Percentiles rank a stretch among this genome's conserved stretches.
phyloP scores from a whole-genome alignment of 2,329 filamentous ascomycete species.

The Colletotrichum echinochloae region DNA sequence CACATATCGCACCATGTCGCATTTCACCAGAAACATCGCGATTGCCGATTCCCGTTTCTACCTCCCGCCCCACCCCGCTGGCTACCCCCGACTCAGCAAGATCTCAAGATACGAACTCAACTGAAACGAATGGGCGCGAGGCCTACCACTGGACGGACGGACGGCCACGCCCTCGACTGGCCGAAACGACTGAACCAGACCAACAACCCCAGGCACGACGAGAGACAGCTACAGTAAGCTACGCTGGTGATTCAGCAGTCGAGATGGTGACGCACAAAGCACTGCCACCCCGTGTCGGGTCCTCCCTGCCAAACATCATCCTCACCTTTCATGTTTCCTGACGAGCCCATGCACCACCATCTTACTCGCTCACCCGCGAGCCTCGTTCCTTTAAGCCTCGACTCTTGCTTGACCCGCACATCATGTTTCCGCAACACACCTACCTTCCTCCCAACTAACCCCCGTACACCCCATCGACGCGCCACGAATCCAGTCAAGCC shows the following conservation, averaged over 20 bases:
- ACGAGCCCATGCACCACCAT: conserved; percentile 18
- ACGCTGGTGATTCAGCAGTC: conserved; percentile 2
- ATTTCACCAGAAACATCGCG: conserved; percentile 22
- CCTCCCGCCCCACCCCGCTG: neutral
- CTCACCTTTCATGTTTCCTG: neutral
- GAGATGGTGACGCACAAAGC: conserved; percentile 1
- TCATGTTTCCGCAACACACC: neutral
- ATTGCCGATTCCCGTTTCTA: conserved; percentile 22
- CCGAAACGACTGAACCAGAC: neutral
- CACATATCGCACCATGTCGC: neutral
- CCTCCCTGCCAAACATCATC: conserved; percentile 29
- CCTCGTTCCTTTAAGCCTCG: neutral
- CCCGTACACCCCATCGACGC: neutral
- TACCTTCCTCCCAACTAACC: neutral
- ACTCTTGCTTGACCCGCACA: conserved; percentile 10
- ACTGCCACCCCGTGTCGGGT: conserved; percentile 25
- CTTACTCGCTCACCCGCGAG: neutral
- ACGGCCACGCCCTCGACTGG: neutral
- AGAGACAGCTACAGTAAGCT: neutral
- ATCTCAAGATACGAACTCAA: conserved; percentile 32
- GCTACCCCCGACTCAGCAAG: neutral
- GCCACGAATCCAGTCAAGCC: conserved; percentile 13
- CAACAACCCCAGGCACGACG: neutral
- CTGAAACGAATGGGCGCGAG: conserved; percentile 29
- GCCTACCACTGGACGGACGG: neutral